Conservation (phyloP, 148 eudicot genomes). For the Persicaria tinctoria region DNA sequence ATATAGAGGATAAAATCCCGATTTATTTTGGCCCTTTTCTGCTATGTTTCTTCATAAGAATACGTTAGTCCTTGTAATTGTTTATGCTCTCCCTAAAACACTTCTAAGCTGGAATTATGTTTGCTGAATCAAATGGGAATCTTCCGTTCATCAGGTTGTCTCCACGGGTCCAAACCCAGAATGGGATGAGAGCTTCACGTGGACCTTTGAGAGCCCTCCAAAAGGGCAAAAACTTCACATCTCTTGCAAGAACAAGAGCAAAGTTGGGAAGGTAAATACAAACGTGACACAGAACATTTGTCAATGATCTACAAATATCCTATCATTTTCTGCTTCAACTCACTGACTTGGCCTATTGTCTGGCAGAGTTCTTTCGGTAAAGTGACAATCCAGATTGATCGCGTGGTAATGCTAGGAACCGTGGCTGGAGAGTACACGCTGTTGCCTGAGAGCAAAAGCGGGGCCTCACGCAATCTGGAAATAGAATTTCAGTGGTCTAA, state of each 20-base stretch:
- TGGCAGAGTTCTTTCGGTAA: constrained; percentile 92
- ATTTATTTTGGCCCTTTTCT: background rate
- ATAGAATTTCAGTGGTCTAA: constrained; percentile 98
- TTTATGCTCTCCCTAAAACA: background rate
- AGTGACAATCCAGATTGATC: constrained; percentile 97
- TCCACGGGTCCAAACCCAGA: constrained; percentile 94
- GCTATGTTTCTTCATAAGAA: background rate
- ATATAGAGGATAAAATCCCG: background rate
- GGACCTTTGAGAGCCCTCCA: constrained; percentile 99
- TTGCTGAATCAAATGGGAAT: background rate
- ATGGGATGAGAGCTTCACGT: constrained; percentile 87
- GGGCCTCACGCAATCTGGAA: constrained; percentile 81
- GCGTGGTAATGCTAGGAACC: constrained; percentile 92
- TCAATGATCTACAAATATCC: background rate
- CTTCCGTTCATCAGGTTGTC: constrained; percentile 45
- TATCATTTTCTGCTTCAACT: background rate
- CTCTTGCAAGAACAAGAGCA: constrained; percentile 99
- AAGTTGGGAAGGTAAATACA: constrained; percentile 85
- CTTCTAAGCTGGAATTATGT: background rate
- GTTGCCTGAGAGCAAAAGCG: constrained; percentile 95
- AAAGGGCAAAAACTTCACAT: constrained; percentile 97
- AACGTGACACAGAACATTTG: background rate
- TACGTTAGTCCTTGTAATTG: background rate
- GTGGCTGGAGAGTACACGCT: constrained; percentile 89
- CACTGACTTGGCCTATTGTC: background rate